Evolutionary conservation across 148 eudicot species (phyloP).

Genomic region (Cornus florida): DNA sequence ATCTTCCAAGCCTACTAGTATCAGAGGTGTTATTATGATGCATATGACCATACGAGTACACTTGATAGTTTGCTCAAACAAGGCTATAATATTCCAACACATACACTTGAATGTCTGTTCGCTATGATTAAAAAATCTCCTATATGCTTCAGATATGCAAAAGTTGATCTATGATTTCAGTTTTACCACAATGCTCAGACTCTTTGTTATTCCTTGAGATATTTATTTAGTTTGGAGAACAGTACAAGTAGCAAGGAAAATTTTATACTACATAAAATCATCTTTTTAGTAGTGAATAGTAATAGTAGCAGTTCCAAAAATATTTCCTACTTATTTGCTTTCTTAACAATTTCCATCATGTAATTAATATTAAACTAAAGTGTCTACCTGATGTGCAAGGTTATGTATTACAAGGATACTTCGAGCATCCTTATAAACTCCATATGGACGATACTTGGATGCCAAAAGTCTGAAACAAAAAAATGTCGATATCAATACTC

Average conservation of each 20-base stretch:
- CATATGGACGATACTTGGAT: constrained; percentile 92
- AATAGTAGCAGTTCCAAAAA: not conserved
- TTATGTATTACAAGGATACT: constrained; percentile 84
- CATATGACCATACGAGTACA: not conserved
- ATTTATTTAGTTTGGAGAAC: not conserved
- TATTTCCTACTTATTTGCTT: not conserved
- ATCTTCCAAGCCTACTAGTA: not conserved
- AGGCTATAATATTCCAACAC: not conserved
- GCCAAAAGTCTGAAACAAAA: constrained; percentile 70
- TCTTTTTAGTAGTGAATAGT: too few species aligned
- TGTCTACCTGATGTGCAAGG: constrained; percentile 84
- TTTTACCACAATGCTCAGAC: not conserved
- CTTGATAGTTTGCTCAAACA: not conserved
- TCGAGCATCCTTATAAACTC: constrained; percentile 97
- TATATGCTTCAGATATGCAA: not conserved
- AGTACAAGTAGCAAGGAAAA: not conserved
- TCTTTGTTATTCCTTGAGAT: not conserved
- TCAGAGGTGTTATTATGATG: not conserved
- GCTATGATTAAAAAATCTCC: not conserved
- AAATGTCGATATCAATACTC: constrained; percentile 13
- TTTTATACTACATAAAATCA: not conserved
- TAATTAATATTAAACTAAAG: constrained; percentile 3
- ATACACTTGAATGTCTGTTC: not conserved
- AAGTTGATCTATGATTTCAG: not conserved
- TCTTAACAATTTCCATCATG: not conserved